phyloP scores from a whole-genome alignment of 2,329 filamentous ascomycete species.

The Rachicladosporium sp. region DNA sequence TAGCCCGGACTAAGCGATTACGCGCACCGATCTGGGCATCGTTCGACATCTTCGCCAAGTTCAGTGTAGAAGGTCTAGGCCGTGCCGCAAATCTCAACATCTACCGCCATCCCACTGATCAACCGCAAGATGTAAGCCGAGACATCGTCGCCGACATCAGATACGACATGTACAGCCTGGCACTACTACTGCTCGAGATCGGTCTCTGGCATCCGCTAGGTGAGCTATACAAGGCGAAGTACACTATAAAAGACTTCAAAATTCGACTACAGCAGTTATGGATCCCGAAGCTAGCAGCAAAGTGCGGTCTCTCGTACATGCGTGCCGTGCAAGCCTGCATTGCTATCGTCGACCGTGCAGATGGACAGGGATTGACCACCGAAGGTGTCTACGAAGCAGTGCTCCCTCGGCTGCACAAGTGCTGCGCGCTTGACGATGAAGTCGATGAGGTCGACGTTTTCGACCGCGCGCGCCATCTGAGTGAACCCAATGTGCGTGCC shows the following conservation, averaged over 20 bases:
- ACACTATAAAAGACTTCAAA: slow-evolving; percentile 50
- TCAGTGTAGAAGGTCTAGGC: slow-evolving; percentile 33
- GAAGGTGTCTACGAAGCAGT: slow-evolving; percentile 20
- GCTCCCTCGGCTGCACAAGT: slow-evolving; percentile 21
- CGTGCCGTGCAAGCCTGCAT: slow-evolving; percentile 62
- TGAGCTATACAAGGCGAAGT: slow-evolving; percentile 46
- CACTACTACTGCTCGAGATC: slow-evolving; percentile 60
- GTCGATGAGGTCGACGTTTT: slow-evolving; percentile 5
- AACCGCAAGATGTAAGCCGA: slow-evolving; percentile 23
- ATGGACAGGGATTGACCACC: slow-evolving; percentile 11
- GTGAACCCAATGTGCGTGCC: too few relatives aligned
- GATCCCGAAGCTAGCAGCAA: slow-evolving; percentile 50
- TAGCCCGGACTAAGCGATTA: slow-evolving; percentile 40
- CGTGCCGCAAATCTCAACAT: slow-evolving; percentile 39
- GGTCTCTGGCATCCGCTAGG: slow-evolving; percentile 61
- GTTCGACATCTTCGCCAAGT: slow-evolving; percentile 59
- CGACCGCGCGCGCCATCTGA: too few relatives aligned
- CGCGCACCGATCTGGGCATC: slow-evolving; percentile 58
- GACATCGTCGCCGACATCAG: slow-evolving; percentile 36
- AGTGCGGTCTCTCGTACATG: slow-evolving; percentile 63
- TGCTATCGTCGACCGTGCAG: slow-evolving; percentile 47
- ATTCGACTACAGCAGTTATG: slow-evolving; percentile 51
- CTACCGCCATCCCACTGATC: slow-evolving; percentile 53
- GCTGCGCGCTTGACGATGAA: slow-evolving; percentile 24
- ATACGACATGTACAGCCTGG: slow-evolving; percentile 60